These are phyloP conservation scores for Huntiella moniliformis DNA, from an alignment of 2,329 filamentous ascomycete genomes.

Conservation along the genomic window DNA sequence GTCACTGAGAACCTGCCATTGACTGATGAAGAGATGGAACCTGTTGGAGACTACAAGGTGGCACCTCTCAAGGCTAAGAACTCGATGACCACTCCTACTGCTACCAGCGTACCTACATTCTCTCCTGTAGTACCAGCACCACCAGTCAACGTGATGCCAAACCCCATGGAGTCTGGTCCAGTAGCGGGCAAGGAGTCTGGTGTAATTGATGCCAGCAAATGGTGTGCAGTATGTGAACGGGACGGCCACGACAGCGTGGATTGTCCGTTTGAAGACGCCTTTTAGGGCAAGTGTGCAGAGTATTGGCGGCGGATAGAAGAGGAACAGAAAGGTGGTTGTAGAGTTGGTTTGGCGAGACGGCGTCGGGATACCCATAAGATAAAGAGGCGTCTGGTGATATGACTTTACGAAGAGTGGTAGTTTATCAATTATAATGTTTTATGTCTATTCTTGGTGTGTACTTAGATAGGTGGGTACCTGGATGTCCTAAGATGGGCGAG, in stretches of 20 bases:
- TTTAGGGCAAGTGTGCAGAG: slow-evolving; percentile 21
- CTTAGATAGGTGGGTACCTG: no score
- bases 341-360: neutral
- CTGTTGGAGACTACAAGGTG: slow-evolving; percentile 28
- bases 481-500: no score
- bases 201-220: slow-evolving; percentile 66
- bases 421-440: no score
- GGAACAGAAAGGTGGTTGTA: neutral
- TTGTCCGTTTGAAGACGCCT: slow-evolving; percentile 77
- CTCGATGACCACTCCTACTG: slow-evolving; percentile 13
- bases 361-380: neutral
- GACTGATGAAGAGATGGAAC: no score
- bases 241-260: slow-evolving; percentile 94
- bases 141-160: slow-evolving; percentile 34
- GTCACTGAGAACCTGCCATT: neutral
- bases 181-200: slow-evolving; percentile 64
- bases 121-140: slow-evolving; percentile 15
- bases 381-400: neutral
- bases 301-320: neutral
- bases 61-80: slow-evolving; percentile 33
- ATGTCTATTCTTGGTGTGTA: neutral
- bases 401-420: neutral
- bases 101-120: neutral
- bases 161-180: slow-evolving; percentile 45
- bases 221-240: slow-evolving; percentile 91